phyloP scores from a whole-genome alignment of 352 stramenopile species.

The Achlya hypogyna region DNA sequence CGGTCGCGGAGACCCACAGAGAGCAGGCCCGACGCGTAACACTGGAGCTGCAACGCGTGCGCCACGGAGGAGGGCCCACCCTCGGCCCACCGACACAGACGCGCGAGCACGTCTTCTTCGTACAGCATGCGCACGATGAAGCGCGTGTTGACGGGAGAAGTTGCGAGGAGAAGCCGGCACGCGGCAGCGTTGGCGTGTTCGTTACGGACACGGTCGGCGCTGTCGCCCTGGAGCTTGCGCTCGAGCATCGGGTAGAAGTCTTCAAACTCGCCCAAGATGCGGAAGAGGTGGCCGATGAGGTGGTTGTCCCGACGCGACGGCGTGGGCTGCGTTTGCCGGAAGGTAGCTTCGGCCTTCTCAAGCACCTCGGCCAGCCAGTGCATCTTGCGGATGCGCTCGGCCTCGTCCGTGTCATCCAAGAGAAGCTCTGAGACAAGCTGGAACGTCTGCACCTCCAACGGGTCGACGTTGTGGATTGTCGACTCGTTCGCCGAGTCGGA shows the following conservation, averaged over 20 bases:
- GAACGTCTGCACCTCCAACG: slow-evolving; percentile 46
- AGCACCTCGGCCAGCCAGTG: slow-evolving; percentile 73
- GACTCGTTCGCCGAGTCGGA: not conserved
- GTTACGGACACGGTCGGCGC: slow-evolving; percentile 34
- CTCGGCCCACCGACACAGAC: slow-evolving; percentile 58
- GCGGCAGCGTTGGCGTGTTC: slow-evolving; percentile 36
- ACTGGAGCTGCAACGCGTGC: slow-evolving; percentile 31
- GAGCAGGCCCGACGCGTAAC: slow-evolving; percentile 67
- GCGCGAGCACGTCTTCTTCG: slow-evolving; percentile 71
- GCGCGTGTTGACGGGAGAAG: slow-evolving; percentile 57
- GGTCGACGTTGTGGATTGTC: slow-evolving; percentile 25
- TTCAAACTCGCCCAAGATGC: slow-evolving; percentile 69
- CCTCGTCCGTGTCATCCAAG: slow-evolving; percentile 39
- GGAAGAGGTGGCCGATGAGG: slow-evolving; percentile 65
- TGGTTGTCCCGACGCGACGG: slow-evolving; percentile 74
- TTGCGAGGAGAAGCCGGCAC: slow-evolving; percentile 65
- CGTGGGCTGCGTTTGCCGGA: slow-evolving; percentile 61
- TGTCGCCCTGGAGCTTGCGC: slow-evolving; percentile 50
- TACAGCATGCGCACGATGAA: slow-evolving; percentile 64
- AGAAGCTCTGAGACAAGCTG: slow-evolving; percentile 63
- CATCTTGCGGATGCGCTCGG: slow-evolving; percentile 50
- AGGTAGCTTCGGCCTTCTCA: slow-evolving; percentile 64
- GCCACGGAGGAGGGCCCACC: slow-evolving; percentile 25
- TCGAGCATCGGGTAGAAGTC: slow-evolving; percentile 79
- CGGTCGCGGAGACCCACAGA: slow-evolving; percentile 69